phyloP scores from a whole-genome alignment of 768 basidiomycete genomes.

The Rhodotorula kratochvilovae region DNA sequence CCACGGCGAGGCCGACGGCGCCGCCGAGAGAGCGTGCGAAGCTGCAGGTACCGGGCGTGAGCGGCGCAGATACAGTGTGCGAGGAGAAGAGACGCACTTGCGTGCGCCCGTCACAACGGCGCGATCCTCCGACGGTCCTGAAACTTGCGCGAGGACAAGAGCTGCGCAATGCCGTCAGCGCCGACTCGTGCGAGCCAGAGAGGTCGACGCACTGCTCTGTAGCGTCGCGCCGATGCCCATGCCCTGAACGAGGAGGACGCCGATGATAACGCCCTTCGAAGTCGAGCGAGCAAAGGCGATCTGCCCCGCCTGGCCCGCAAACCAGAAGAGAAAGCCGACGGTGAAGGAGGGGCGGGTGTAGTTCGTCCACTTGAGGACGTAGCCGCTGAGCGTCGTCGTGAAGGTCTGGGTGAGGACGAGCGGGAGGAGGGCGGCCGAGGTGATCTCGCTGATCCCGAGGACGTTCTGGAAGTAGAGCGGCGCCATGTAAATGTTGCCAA shows the following conservation, averaged over 20 bases:
- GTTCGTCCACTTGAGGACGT: slow-evolving; percentile 42
- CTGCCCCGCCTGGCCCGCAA: slow-evolving; percentile 39
- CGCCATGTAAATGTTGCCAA: slow-evolving; percentile 45
- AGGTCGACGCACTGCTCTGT: slow-evolving; percentile 39
- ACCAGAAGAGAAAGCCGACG: slow-evolving; percentile 43
- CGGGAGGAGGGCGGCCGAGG: slow-evolving; percentile 42
- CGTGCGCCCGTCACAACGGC: slow-evolving; percentile 45
- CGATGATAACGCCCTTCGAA: slow-evolving; percentile 33
- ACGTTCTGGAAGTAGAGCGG: slow-evolving; percentile 44
- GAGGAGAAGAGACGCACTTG: background rate
- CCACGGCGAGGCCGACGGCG: slow-evolving; percentile 45
- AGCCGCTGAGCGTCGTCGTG: slow-evolving; percentile 38
- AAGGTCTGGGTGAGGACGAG: slow-evolving; percentile 43
- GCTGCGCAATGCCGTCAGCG: slow-evolving; percentile 16
- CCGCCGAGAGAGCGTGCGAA: slow-evolving; percentile 46
- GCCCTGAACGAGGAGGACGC: slow-evolving; percentile 41
- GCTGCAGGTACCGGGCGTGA: slow-evolving; percentile 17
- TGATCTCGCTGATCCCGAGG: slow-evolving; percentile 40
- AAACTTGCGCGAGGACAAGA: slow-evolving; percentile 43
- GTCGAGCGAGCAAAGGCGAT: slow-evolving; percentile 36
- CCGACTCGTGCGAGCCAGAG: background rate
- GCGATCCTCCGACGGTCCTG: slow-evolving; percentile 41
- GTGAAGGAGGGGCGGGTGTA: slow-evolving; percentile 42
- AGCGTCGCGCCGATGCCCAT: slow-evolving; percentile 43
- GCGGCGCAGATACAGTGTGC: background rate